Conservation (phyloP, 2,329 filamentous ascomycete genomes). For the Talaromyces funiculosus region DNA sequence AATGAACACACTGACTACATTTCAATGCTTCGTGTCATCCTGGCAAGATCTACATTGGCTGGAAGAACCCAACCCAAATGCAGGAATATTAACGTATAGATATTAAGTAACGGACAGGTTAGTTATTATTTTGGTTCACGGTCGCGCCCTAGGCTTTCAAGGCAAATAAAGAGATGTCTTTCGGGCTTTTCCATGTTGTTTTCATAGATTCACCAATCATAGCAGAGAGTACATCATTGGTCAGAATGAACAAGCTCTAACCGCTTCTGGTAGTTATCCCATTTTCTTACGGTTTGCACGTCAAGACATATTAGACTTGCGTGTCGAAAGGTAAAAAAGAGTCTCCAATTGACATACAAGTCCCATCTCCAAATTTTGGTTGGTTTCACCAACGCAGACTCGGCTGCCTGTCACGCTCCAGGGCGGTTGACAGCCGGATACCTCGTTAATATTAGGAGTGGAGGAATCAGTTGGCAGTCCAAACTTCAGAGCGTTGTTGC, state of each 20-base stretch:
- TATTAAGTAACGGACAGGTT: too few species aligned
- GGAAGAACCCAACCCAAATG: not conserved
- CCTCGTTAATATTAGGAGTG: not conserved
- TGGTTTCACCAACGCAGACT: not conserved
- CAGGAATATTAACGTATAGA: too few species aligned
- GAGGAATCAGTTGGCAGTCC: not conserved
- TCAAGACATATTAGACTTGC: too few species aligned
- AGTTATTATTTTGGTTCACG: not conserved
- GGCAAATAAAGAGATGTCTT: not conserved
- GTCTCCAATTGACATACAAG: not conserved
- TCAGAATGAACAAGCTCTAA: not conserved
- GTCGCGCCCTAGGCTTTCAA: not conserved
- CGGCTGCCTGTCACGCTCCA: not conserved
- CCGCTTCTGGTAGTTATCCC: not conserved
- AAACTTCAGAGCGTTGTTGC: too few species aligned
- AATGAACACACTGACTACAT: not conserved
- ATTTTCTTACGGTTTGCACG: too few species aligned
- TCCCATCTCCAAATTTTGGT: not conserved
- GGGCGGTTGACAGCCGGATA: not conserved
- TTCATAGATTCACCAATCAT: not conserved
- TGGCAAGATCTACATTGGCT: not conserved
- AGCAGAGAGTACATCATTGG: not conserved
- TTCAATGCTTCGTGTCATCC: not conserved
- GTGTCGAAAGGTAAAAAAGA: not conserved
- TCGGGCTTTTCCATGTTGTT: not conserved